Evolutionary conservation across 768 basidiomycete species (phyloP), one percentile per base, ranked within the genome.

Genomic region (Tephrocybe sp.): DNA sequence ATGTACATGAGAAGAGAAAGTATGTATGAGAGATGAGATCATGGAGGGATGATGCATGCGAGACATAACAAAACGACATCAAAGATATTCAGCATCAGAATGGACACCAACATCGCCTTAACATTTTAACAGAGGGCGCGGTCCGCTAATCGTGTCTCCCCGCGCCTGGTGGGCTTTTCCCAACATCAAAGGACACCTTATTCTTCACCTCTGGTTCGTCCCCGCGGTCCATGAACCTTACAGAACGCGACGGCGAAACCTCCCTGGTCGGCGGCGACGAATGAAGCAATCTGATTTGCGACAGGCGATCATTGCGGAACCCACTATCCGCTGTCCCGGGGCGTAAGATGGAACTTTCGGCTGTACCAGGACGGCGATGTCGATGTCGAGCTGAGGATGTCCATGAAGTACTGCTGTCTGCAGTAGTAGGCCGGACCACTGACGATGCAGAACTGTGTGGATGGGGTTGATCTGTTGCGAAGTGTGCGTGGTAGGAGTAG

Each of bases 221-320:
- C 8, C 36, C 24, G 28, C 64, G 59, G 45, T 70, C 72, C 16
- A 64, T 60, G 42, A 77, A 77, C 46, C 75, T 55, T 15, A 79
- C 68, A 30, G 72, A 75, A 21, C 77, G 62, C 28, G 76, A 66
- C 2, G 77, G 77, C 19, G 77, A 79, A 15, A 53, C 65, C 18
- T 77, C 76, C 37, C 76, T 61, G 22, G 71, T 69, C 13, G 64
- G 61, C n/a, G 63, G 59, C 2, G 56, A 48, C 12, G 57, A 57
- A 42, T 68, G 60, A 44, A 64, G 49, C 40, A 61, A 62, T 9
- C 65, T 57, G 9, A 72, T 67, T 16, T 58, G 65, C 30, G 71
- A 66, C 15, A 74, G 34, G 26, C 69, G 64, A 5, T 65, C 60
- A 38, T 72, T 63, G 28, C 63, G 64, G 25, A 60, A 46, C 19